Evolutionary conservation across 2,329 filamentous ascomycete species (phyloP), one percentile per base, ranked within the genome.

Genomic region (Rhinocladiella similis): DNA sequence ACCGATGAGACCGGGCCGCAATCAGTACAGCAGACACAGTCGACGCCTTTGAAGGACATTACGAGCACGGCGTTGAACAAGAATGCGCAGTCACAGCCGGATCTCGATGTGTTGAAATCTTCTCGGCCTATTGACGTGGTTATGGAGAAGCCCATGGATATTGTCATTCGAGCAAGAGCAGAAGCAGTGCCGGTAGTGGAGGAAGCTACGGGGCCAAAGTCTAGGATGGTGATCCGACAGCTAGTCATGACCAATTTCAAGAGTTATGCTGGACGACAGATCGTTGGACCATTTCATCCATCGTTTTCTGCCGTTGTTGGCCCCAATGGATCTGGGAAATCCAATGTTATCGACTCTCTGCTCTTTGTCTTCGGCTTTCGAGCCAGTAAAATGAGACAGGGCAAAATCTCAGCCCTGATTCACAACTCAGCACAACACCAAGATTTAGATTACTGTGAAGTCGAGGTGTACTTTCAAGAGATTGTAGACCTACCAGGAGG

Each of bases 281-380:
- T 96, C 74, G 94, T 99, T 57, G 94, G 94, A 0, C 94, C 94
- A 0, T 99, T 99, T 72, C 94, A 99, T 71, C 83, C 90, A 1
- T 99, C 94, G 0, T 99, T 99, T 75, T 97, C 94, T 1, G 97
- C 94, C 0, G 94, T 99, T 1, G 94, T 99, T 9, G 95, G 94
- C 0, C 94, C 95, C 48, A 99, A 99, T 71, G 94, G 94, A 59
- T 99, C 94, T 9, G 94, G 94, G 57, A 99, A 99, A 72, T 97
- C 94, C 19, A 99, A 99, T 67, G 95, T 99, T 61, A 99, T 99
- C 69, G 94, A 99, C 74, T 97, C 94, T 1, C 78, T 99, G 25
- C 83, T 99, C 1, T 99, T 99, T 68, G 94, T 99, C n/a, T 99
- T 99, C 70, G 94, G 95, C 52, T 99, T 99, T 77, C 87, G 94